A percentile compares a stretch with the other conserved stretches of the same genome.
Evolutionary conservation across 257 asterid species (phyloP).

Genomic region (Fraxinus anomala): DNA sequence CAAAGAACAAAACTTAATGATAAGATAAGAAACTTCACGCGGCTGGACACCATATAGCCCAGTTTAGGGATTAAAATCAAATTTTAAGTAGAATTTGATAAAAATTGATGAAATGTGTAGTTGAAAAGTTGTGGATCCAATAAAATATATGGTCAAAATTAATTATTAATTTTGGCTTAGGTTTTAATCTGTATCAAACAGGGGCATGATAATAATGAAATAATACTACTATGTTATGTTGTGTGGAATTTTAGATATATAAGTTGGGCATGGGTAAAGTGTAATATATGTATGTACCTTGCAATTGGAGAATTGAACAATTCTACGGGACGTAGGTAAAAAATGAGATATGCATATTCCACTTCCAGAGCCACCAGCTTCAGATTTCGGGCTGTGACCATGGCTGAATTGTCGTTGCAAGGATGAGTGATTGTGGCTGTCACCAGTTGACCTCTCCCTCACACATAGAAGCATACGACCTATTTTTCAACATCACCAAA

Average conservation of each 20-base stretch:
- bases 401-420: conserved; percentile 95
- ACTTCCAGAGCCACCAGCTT: conserved; percentile 73
- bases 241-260: neutral
- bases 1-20: conserved; percentile 5
- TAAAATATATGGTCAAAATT: too few relatives aligned
- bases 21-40: conserved; percentile 1
- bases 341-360: conserved; percentile 94
- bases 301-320: conserved; percentile 94
- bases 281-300: conserved; percentile 51
- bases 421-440: conserved; percentile 73
- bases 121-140: too few relatives aligned
- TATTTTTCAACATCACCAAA: conserved; percentile 33
- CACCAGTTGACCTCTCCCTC: conserved; percentile 83
- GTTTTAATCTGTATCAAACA: too few relatives aligned
- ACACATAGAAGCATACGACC: conserved; percentile 99
- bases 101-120: too few relatives aligned
- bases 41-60: neutral
- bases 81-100: too few relatives aligned
- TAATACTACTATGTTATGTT: neutral
- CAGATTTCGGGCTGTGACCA: conserved; percentile 85
- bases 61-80: too few relatives aligned
- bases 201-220: neutral
- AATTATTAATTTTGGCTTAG: too few relatives aligned
- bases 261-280: neutral
- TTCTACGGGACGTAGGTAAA: conserved; percentile 96